Base-by-base conservation (phyloP, 306 rosid genomes). In the Cicer arietinum region DNA sequence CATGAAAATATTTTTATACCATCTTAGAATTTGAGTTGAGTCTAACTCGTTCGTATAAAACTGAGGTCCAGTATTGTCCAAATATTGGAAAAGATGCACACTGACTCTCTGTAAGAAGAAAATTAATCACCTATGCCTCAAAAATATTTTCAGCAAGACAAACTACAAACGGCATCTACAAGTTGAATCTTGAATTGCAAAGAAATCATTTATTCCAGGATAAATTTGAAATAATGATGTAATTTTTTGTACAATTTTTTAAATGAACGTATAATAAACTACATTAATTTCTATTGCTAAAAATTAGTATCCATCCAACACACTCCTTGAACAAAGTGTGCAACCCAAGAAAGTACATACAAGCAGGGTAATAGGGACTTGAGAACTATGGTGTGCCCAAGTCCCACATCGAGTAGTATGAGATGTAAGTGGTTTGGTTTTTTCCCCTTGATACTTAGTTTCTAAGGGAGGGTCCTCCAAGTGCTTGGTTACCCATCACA, bases 131-230 rank as follows among this genome's bases (percentile, higher is more conserved):
- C 42, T 48, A 13, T 10, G 22, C 8, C 3, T 66, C 66, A 43
- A 66, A 76, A 52, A n/a, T 52, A 62, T 53, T 30, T 43, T 67
- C 58, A 68, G 51, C 10, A 12, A 65, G 8, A 64, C 57, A 57
- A 13, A 73, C 2, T 50, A 39, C 35, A 74, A 35, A 62, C 12
- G 20, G 51, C 54, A 44, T 66, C 59, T 18, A 78, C 45, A 42
- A 66, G 67, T 42, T 22, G 72, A 62, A 40, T 41, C 56, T 50
- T 63, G 30, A 51, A 75, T 18, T 18, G 14, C 63, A 39, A 37
- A 18, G 12, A 51, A 13, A 17, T 1, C 11, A 40, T 39, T 39
- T 9, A 75, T 75, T 62, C 22, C 22, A 47, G 41, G 22, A 20
- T 14, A 58, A 68, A 46, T 16, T 57, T 17, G 17, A 18, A 48